These are phyloP conservation scores for Spatholobus suberectus DNA, from an alignment of 306 rosid species.

Conservation along the genomic window DNA sequence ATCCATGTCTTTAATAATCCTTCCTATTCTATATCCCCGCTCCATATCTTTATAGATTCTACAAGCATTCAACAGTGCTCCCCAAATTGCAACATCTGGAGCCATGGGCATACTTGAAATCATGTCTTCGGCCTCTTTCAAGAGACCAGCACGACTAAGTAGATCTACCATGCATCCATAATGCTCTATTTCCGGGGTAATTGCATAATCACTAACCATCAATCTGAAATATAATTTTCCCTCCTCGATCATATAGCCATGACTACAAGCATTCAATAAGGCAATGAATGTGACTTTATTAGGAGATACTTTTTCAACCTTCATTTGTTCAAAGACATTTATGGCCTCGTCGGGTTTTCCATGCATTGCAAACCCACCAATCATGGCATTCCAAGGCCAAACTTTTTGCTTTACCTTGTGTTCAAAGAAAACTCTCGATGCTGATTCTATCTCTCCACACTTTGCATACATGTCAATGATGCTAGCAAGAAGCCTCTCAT, in stretches of 20 bases:
- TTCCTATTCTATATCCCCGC: constrained; percentile 66
- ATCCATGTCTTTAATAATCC: constrained; percentile 54
- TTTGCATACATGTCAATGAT: constrained; percentile 73
- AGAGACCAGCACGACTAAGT: constrained; percentile 66
- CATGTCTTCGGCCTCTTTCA: constrained; percentile 65
- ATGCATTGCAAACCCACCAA: constrained; percentile 78
- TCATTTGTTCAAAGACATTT: constrained; percentile 60
- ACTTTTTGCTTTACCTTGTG: constrained; percentile 48
- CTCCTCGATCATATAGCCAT: constrained; percentile 66
- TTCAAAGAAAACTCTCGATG: constrained; percentile 55
- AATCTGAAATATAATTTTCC: constrained; percentile 58
- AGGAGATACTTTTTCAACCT: constrained; percentile 55
- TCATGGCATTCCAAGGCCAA: constrained; percentile 84
- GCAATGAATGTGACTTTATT: constrained; percentile 70
- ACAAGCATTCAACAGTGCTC: constrained; percentile 70
- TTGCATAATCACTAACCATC: constrained; percentile 60
- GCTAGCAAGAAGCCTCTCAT: constrained; percentile 60
- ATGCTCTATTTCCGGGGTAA: constrained; percentile 64
- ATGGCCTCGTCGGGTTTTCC: constrained; percentile 70
- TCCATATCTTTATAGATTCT: constrained; percentile 69
- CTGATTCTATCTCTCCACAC: constrained; percentile 70
- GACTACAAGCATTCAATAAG: constrained; percentile 75
- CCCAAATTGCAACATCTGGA: constrained; percentile 72
- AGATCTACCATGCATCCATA: constrained; percentile 81
- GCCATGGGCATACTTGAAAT: constrained; percentile 65